Evolutionary conservation across 2,329 filamentous ascomycete genomes (phyloP), one percentile per base, ranked within the genome.

Genomic region (Botrytis squamosa): DNA sequence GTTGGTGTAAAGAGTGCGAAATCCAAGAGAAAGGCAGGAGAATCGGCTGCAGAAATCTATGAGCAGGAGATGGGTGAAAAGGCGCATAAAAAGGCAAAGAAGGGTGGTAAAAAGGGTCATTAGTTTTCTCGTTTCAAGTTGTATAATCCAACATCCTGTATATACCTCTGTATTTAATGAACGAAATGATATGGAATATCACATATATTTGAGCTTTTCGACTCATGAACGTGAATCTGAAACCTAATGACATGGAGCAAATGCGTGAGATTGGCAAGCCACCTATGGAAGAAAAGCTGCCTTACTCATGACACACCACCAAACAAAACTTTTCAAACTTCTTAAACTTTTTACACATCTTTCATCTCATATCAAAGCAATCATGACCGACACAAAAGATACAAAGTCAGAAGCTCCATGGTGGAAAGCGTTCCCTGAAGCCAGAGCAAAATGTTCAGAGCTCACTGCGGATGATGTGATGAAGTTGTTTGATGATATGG

Each of bases 1-100:
- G 93, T 98, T 42, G 95, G 92, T 81, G 89, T 98, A 72, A 96
- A 95, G 86, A 89, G 90, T n/a, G 85, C 85, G 74, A 93, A 94
- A 83, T 79, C 83, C 76, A 95, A 96, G 86, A 87, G 93, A 78
- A 97, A 97, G 84, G 92, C 89, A 25, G 82, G 80, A 4, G 82
- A 83, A 74, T 88, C 87, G 25, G 89, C 88, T 7, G 85, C 84
- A 36, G 90, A 91, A 79, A 86, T 91, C 25, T 91, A 90, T 78
- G 89, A 90, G 71, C 85, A 90, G 80, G 87, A 84, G 68, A 84
- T 89, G 73, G 89, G 85, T 3, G 85, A 85, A 38, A 86, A 82
- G 73, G 86, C 86, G 79, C 81, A 83, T 72, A 86, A 88, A 80
- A 88, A 88, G 81, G 78, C 82, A 20, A 90, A 89, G 81, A 90